Evolutionary conservation across 208 protist species (phyloP).

Genomic region (Leptomonas seymouri): DNA sequence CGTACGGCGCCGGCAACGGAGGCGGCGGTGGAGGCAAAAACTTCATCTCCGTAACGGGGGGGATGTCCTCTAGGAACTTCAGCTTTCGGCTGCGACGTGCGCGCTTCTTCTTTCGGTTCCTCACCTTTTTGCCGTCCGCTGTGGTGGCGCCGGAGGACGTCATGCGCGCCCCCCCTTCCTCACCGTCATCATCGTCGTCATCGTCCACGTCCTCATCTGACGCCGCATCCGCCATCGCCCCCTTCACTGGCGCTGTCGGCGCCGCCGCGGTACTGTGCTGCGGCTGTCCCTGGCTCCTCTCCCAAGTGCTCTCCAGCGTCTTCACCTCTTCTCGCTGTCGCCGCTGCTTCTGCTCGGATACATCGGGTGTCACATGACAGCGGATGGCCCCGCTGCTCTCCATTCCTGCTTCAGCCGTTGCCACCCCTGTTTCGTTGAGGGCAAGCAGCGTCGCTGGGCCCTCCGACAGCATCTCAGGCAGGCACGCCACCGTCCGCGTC

Average conservation of each 20-base stretch:
- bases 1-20: constrained; percentile 14
- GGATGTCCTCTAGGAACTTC: constrained; percentile 28
- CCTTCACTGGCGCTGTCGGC: too few species aligned
- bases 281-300: too few species aligned
- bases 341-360: neutral
- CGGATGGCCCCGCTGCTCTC: neutral
- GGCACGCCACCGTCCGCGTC: constrained; percentile 14
- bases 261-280: too few species aligned
- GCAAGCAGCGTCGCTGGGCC: neutral
- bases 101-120: constrained; percentile 33
- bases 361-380: neutral
- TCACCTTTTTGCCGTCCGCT: neutral
- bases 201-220: constrained; percentile 7
- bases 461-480: constrained; percentile 7
- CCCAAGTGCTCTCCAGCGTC: too few species aligned
- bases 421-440: neutral
- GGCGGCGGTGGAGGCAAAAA: constrained; percentile 35
- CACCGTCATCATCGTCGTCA: constrained; percentile 3
- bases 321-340: neutral
- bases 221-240: neutral
- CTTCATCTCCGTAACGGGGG: constrained; percentile 21
- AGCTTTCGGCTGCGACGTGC: constrained; percentile 31
- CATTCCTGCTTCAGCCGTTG: neutral
- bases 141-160: neutral
- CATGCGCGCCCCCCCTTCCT: neutral